phyloP scores from a whole-genome alignment of 345 rosid genomes.

The Linum tenue region DNA sequence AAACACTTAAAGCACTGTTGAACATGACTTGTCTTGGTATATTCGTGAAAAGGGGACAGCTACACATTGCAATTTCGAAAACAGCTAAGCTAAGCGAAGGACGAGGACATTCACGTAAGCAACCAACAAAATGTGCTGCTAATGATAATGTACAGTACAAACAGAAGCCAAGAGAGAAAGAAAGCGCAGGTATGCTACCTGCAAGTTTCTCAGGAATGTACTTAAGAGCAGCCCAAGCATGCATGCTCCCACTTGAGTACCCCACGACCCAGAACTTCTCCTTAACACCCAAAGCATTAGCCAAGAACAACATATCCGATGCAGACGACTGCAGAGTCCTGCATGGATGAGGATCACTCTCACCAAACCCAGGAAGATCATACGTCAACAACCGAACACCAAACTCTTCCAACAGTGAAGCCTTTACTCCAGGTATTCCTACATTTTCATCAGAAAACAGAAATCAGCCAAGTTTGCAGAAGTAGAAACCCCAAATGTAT shows the following conservation, averaged over 20 bases:
- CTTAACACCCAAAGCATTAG: conserved; percentile 35
- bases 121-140: no score
- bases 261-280: conserved; percentile 68
- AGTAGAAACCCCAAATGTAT: background rate
- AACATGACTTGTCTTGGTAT: no score
- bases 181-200: conserved; percentile 21
- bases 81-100: no score
- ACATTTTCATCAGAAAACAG: background rate
- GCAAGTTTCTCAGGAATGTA: conserved; percentile 54
- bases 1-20: no score
- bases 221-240: conserved; percentile 70
- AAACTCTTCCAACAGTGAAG: conserved; percentile 55
- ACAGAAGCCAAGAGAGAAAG: no score
- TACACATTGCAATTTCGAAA: no score
- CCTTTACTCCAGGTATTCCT: conserved; percentile 65
- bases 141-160: no score
- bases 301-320: conserved; percentile 40
- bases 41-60: no score
- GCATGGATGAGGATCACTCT: conserved; percentile 57
- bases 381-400: conserved; percentile 50
- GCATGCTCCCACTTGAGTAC: conserved; percentile 51
- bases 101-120: no score
- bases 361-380: conserved; percentile 81
- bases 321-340: conserved; percentile 63
- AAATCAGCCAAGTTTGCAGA: background rate